Evolutionary conservation across 2,329 filamentous ascomycete genomes (phyloP), one percentile per base, ranked within the genome.

Genomic region (Sporothrix sp.): DNA sequence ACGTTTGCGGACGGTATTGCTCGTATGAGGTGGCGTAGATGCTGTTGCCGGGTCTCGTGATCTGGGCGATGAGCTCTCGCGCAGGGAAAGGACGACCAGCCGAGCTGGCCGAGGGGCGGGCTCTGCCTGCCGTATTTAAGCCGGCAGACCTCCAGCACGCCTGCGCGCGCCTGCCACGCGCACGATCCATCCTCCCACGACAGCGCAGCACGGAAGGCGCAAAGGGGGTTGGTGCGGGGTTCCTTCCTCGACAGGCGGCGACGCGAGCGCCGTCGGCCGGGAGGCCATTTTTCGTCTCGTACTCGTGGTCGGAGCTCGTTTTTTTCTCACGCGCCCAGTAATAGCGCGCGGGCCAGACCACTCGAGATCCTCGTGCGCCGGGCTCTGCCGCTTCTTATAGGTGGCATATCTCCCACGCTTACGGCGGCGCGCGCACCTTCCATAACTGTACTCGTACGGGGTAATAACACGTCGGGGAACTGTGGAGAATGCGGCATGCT

Each of bases 91-190:
- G 8, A 45, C 42, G 30, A 45, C 20, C 40, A 7, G 28, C 20
- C 18, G 42, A 45, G 35, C 14, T 16, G 47, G 33, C 18, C 11
- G 20, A 10, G 13, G 30, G 30, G 27, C 21, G 18, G 18, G 27
- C 13, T 21, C 27, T 32, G 9, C 43, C 42, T 35, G 33, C 44
- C 33, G 21, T 47, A 47, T 47, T 47, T 47, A 37, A 47, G 36
- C 42, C 30, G 18, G 11, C 28, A n/a, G 40, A 39, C 21, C 10
- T 13, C 40, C 40, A 23, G 20, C 21, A 28, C 38, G 25, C 23
- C 28, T n/a, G n/a, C n/a, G n/a, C n/a, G n/a, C n/a, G n/a, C n/a
- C n/a, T n/a, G n/a, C n/a, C n/a, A n/a, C n/a, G n/a, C n/a, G n/a
- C n/a, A n/a, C n/a, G n/a, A n/a, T n/a, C n/a, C n/a, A n/a, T n/a